Percentiles rank a stretch among this genome's conserved stretches.
These are phyloP conservation scores for Entamoeba dispar DNA, from an alignment of 208 protist species.

Conservation along the genomic window DNA sequence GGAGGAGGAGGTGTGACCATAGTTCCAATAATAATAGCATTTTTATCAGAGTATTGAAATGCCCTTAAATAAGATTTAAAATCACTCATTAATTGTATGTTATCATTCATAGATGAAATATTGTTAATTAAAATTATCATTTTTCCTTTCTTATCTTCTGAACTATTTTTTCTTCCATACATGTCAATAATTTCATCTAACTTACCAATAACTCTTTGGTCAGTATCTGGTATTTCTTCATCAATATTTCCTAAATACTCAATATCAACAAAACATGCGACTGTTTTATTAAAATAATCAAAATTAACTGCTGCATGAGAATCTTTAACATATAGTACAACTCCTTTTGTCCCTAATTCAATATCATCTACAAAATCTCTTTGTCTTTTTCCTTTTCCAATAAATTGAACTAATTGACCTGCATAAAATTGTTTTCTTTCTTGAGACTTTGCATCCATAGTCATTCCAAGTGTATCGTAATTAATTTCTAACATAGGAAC, in stretches of 20 bases:
- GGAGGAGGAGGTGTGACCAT: neutral
- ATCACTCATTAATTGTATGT: neutral
- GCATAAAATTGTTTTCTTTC: neutral
- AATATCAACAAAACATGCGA: neutral
- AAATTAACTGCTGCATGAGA: neutral
- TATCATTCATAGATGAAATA: neutral
- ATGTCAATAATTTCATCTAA: neutral
- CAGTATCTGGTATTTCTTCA: neutral
- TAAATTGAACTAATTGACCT: neutral
- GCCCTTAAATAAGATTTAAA: neutral
- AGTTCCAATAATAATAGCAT: neutral
- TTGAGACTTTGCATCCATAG: neutral
- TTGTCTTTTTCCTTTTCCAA: neutral
- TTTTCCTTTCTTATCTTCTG: no score
- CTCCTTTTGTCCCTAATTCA: neutral
- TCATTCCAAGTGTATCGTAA: neutral
- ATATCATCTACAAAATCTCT: neutral
- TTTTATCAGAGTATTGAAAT: neutral
- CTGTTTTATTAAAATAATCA: neutral
- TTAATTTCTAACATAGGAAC: neutral
- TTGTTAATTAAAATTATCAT: neutral
- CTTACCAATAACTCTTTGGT: neutral
- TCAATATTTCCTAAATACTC: neutral
- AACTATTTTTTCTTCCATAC: neutral
- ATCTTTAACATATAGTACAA: neutral